Evolutionary conservation across 352 stramenopile species (phyloP).

Genomic region (Globisporangium echinulatum): DNA sequence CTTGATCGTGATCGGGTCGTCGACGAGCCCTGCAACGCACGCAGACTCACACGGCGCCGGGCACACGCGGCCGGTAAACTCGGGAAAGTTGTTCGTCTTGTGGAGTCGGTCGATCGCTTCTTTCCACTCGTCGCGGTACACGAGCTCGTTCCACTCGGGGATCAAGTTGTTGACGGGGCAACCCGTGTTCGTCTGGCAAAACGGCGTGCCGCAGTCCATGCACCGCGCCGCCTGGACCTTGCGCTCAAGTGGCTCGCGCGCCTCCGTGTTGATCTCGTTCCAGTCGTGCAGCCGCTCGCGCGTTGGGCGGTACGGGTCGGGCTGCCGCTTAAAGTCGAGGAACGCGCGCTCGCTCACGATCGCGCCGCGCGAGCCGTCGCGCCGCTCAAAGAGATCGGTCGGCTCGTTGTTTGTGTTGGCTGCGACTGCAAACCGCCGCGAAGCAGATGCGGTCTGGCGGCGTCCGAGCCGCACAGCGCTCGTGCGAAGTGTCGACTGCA

Average conservation of each 20-base stretch:
- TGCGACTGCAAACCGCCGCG: slow-evolving; percentile 18
- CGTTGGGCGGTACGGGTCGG: slow-evolving; percentile 92
- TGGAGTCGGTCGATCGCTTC: slow-evolving; percentile 95
- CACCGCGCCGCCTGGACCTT: slow-evolving; percentile 94
- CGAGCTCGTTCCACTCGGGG: slow-evolving; percentile 98
- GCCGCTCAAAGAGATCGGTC: slow-evolving; percentile 38
- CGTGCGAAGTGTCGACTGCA: slow-evolving; percentile 1
- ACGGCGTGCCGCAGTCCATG: slow-evolving; percentile 98
- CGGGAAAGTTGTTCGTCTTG: slow-evolving; percentile 99
- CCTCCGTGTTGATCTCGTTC: slow-evolving; percentile 94
- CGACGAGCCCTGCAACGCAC: slow-evolving; percentile 94
- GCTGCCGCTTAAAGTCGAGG: slow-evolving; percentile 74
- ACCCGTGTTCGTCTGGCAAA: slow-evolving; percentile 97
- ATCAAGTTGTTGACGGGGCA: slow-evolving; percentile 98
- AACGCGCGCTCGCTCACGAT: slow-evolving; percentile 75
- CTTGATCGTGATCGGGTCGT: slow-evolving; percentile 97
- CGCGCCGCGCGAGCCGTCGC: slow-evolving; percentile 58
- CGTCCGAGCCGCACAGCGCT: background rate
- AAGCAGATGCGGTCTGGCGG: too few relatives aligned
- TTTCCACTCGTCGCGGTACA: slow-evolving; percentile 95
- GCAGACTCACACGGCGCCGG: slow-evolving; percentile 95
- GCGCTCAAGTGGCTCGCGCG: slow-evolving; percentile 85
- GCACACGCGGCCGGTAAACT: slow-evolving; percentile 97
- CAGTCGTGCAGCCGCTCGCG: slow-evolving; percentile 94
- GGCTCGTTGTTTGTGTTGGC: slow-evolving; percentile 11